Evolutionary conservation across 768 basidiomycete genomes (phyloP).

Genomic region (Leccinum incarnatum): DNA sequence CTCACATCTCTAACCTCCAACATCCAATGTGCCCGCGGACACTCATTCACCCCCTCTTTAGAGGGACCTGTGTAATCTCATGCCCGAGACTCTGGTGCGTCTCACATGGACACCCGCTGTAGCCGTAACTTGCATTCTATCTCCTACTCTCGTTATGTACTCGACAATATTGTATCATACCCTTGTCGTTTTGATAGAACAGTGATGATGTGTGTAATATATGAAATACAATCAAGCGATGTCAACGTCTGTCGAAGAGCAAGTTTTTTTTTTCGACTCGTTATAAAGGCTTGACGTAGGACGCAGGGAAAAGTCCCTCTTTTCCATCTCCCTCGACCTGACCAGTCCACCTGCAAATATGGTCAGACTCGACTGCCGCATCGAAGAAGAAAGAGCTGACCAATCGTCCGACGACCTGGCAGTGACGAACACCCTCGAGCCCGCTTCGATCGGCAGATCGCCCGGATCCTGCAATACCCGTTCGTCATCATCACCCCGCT

Average conservation of each 20-base stretch:
- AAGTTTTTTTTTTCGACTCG: no score
- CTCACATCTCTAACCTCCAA: slow-evolving; percentile 17
- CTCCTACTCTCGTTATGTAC: slow-evolving; percentile 34
- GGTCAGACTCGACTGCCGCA: background rate
- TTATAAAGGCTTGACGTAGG: slow-evolving; percentile 61
- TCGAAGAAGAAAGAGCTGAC: slow-evolving; percentile 37
- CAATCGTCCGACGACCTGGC: slow-evolving; percentile 74
- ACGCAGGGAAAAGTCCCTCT: slow-evolving; percentile 63
- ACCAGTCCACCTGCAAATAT: slow-evolving; percentile 60
- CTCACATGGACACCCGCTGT: slow-evolving; percentile 28
- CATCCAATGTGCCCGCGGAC: slow-evolving; percentile 23
- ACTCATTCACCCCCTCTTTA: slow-evolving; percentile 7
- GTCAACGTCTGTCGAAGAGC: background rate
- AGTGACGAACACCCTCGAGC: slow-evolving; percentile 58
- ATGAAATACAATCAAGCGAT: slow-evolving; percentile 1
- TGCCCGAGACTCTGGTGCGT: slow-evolving; percentile 14
- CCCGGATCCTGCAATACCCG: slow-evolving; percentile 53
- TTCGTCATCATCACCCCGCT: background rate
- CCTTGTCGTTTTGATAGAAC: slow-evolving; percentile 25
- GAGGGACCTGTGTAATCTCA: slow-evolving; percentile 4
- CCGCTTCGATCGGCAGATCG: slow-evolving; percentile 59
- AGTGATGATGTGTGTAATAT: slow-evolving; percentile 12
- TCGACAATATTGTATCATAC: slow-evolving; percentile 24
- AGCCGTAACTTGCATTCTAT: slow-evolving; percentile 24
- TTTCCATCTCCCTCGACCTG: slow-evolving; percentile 56